These are phyloP conservation scores for Cystofilobasidium ferigula DNA, from an alignment of 768 basidiomycete genomes.

Conservation along the genomic window DNA sequence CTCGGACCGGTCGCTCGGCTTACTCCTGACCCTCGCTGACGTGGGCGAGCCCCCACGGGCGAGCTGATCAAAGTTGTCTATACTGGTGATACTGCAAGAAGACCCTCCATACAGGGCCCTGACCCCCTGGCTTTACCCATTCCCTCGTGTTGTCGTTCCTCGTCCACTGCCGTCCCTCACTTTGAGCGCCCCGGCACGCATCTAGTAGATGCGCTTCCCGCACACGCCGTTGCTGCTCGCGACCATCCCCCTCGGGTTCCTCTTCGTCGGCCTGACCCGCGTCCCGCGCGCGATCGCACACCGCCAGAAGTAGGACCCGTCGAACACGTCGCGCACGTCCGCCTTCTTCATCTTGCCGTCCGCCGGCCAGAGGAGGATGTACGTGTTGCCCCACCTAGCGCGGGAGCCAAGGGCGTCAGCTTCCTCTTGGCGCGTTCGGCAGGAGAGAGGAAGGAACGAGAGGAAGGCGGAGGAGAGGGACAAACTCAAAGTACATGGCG, in stretches of 20 bases:
- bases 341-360: constrained; percentile 43
- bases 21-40: too few species aligned
- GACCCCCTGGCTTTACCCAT: too few species aligned
- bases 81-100: too few species aligned
- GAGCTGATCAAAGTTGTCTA: too few species aligned
- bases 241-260: neutral
- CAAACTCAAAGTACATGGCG: constrained; percentile 7
- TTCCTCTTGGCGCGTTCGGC: too few species aligned
- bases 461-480: neutral
- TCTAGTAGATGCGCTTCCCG: constrained; percentile 3
- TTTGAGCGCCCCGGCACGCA: too few species aligned
- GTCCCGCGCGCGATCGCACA: constrained; percentile 1
- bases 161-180: too few species aligned
- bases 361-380: constrained; percentile 41
- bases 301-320: constrained; percentile 30
- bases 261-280: constrained; percentile 4
- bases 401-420: neutral
- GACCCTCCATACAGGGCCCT: too few species aligned
- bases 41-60: too few species aligned
- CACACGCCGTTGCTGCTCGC: neutral
- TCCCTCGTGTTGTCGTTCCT: too few species aligned
- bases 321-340: constrained; percentile 42
- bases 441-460: neutral
- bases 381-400: constrained; percentile 37
- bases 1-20: too few species aligned